A percentile compares a stretch with the other conserved stretches of the same genome.
These are phyloP conservation scores for Xylaria curta DNA, from an alignment of 495 filamentous ascomycete genomes.

Conservation along the genomic window DNA sequence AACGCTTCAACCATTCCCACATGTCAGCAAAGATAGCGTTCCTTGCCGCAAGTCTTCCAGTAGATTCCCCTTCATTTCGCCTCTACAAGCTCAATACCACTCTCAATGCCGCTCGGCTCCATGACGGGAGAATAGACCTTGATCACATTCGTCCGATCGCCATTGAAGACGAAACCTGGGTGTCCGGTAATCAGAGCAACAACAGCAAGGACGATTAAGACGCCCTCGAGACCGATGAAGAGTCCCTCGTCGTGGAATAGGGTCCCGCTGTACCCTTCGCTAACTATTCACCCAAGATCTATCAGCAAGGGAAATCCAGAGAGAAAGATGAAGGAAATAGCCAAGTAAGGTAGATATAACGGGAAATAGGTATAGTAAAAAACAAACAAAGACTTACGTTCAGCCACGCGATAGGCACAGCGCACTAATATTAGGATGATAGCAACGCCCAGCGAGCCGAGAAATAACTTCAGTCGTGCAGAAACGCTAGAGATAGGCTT, in stretches of 20 bases:
- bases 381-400: conserved; percentile 32
- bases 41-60: no score
- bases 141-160: neutral
- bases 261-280: conserved; percentile 50
- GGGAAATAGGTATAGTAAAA: neutral
- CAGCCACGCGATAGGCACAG: conserved; percentile 58
- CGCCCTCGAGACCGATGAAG: conserved; percentile 54
- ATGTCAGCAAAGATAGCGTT: neutral
- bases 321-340: neutral
- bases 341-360: neutral
- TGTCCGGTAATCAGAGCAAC: conserved; percentile 39
- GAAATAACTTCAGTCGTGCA: conserved; percentile 48
- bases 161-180: conserved; percentile 37
- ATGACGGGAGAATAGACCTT: neutral
- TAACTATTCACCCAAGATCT: conserved; percentile 29
- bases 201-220: conserved; percentile 38
- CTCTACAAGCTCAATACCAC: neutral
- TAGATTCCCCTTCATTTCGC: neutral
- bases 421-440: conserved; percentile 53
- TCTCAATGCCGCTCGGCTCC: neutral
- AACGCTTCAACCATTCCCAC: no score
- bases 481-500: conserved; percentile 25
- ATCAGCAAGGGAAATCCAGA: conserved; percentile 37
- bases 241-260: conserved; percentile 49
- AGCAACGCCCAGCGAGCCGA: conserved; percentile 50